Evolutionary conservation across 768 basidiomycete species (phyloP).

Genomic region (Tricholoma flavovirens): DNA sequence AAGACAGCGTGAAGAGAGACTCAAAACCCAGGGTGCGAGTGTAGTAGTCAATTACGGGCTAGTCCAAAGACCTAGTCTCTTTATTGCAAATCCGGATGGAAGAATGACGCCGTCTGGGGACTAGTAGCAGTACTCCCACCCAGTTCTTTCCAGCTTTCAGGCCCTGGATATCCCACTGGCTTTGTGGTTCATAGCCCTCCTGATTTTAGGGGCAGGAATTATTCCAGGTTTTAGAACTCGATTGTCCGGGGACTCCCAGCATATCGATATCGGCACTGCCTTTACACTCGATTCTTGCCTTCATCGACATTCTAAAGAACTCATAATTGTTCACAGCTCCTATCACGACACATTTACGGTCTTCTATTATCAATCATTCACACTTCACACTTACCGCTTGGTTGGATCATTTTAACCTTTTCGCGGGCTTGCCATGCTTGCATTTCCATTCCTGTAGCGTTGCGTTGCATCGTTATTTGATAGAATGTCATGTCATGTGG

Average conservation of each 20-base stretch:
- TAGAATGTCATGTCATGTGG: not conserved
- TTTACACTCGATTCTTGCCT: not conserved
- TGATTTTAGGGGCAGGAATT: not conserved
- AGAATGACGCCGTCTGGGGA: slow-evolving; percentile 17
- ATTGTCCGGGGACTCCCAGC: not conserved
- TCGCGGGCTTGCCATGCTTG: not conserved
- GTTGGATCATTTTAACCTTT: not conserved
- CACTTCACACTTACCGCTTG: slow-evolving; percentile 1
- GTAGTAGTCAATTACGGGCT: slow-evolving; percentile 58
- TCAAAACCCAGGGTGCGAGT: slow-evolving; percentile 24
- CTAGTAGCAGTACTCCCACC: slow-evolving; percentile 5
- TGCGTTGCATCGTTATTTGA: not conserved
- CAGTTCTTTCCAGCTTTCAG: not conserved
- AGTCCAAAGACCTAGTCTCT: slow-evolving; percentile 56
- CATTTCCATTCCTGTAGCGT: not conserved
- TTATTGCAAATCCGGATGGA: slow-evolving; percentile 68
- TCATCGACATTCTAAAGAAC: not conserved
- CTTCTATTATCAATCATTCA: not conserved
- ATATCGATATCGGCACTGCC: not conserved
- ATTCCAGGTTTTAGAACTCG: not conserved
- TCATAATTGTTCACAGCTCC: not conserved
- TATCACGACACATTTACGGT: not conserved
- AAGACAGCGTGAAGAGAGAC: slow-evolving; percentile 36
- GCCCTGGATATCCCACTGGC: not conserved
- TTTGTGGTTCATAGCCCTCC: not conserved